Percentiles rank a stretch among this genome's conserved stretches.
Evolutionary conservation across 192 early-diverging fungal genomes (phyloP).

Genomic region (Mortierella claussenii): DNA sequence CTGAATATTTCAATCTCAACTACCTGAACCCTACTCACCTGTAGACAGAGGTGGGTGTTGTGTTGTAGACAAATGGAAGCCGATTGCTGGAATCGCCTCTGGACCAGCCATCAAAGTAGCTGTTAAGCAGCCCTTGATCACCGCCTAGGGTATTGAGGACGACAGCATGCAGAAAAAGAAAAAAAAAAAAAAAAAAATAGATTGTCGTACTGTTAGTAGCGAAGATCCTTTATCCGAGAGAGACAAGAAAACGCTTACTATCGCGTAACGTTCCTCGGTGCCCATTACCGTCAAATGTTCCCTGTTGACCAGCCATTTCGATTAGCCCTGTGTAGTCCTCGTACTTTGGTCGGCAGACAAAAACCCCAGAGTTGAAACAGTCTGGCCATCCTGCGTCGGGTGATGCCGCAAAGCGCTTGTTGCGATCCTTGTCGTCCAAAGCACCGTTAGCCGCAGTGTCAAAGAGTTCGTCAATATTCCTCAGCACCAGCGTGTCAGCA

Average conservation of each 20-base stretch:
- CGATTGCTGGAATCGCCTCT: slow-evolving; percentile 64
- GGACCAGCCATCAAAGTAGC: slow-evolving; percentile 85
- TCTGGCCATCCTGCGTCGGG: slow-evolving; percentile 98
- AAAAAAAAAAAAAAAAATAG: background rate
- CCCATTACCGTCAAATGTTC: slow-evolving; percentile 85
- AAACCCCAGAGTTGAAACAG: slow-evolving; percentile 96
- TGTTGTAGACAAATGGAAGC: slow-evolving; percentile 92
- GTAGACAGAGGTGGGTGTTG: slow-evolving; percentile 83
- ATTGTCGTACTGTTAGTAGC: background rate
- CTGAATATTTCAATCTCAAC: background rate
- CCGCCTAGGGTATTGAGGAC: slow-evolving; percentile 64
- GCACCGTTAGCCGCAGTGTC: slow-evolving; percentile 54
- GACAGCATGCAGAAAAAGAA: background rate
- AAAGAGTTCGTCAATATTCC: slow-evolving; percentile 88
- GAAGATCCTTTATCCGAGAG: background rate
- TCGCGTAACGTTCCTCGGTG: too few species aligned
- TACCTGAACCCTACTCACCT: too few species aligned
- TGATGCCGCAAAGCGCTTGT: slow-evolving; percentile 79
- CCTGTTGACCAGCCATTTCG: slow-evolving; percentile 61
- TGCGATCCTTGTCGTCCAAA: slow-evolving; percentile 44
- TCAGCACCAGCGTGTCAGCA: slow-evolving; percentile 89
- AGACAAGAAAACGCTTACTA: too few species aligned
- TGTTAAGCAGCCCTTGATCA: slow-evolving; percentile 95
- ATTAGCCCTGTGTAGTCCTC: slow-evolving; percentile 64
- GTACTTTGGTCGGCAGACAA: slow-evolving; percentile 73